A percentile compares a stretch with the other conserved stretches of the same genome.
These are phyloP conservation scores for Tephrocybe sp. DNA, from an alignment of 768 basidiomycete genomes.

Conservation along the genomic window DNA sequence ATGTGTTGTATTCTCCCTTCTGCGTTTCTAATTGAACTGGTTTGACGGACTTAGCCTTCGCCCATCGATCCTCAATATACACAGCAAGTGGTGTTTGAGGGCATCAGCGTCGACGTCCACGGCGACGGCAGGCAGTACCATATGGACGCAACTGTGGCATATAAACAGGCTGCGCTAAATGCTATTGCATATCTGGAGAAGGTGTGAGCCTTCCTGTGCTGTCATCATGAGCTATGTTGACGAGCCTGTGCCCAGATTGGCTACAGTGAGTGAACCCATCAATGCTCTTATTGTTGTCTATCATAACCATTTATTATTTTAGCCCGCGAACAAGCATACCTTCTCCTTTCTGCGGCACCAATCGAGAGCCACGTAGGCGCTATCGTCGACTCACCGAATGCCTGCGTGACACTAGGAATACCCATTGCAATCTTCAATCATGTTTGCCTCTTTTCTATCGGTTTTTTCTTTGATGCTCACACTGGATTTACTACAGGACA, in stretches of 20 bases:
- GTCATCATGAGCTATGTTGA: conserved; percentile 2
- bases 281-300: background rate
- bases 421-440: conserved; percentile 78
- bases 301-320: background rate
- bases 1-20: conserved; percentile 9
- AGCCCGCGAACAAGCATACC: conserved; percentile 78
- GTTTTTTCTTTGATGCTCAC: background rate
- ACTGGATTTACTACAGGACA: conserved; percentile 45
- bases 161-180: conserved; percentile 77
- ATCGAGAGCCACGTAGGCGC: conserved; percentile 65
- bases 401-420: conserved; percentile 70
- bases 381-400: conserved; percentile 74
- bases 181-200: conserved; percentile 72
- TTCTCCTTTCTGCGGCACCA: conserved; percentile 65
- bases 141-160: conserved; percentile 80
- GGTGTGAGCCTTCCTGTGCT: conserved; percentile 28
- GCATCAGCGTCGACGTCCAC: conserved; percentile 69
- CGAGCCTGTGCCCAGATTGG: conserved; percentile 46
- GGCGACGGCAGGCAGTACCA: conserved; percentile 74
- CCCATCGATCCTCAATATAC: conserved; percentile 75
- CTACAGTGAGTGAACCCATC: conserved; percentile 51
- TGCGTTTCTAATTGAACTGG: background rate
- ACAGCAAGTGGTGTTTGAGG: conserved; percentile 74
- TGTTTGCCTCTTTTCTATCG: conserved; percentile 33
- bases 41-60: conserved; percentile 47